Evolutionary conservation across 2,329 filamentous ascomycete genomes (phyloP), one percentile per base, ranked within the genome.

Genomic region (Sporothrix luriei): DNA sequence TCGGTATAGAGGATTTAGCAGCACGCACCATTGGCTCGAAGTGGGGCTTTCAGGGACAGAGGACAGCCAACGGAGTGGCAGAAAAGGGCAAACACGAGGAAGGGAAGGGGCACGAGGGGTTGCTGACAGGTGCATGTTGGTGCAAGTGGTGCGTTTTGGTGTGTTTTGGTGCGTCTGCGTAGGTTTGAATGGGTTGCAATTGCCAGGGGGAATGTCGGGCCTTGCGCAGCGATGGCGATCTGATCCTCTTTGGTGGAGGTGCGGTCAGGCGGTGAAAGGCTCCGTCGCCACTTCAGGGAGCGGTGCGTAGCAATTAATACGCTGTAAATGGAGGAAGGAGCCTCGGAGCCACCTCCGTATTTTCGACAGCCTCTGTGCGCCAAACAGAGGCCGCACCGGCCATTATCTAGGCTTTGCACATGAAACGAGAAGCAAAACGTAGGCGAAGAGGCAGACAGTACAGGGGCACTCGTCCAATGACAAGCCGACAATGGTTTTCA

Each of bases 111-210:
- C 38, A 24, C n/a, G 57, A 46, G 38, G 38, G 52, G 26, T 51
- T 54, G 51, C 46, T 61, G 38, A 43, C 57, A 61, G 57, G 10
- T 46, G 57, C 57, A 33, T 61, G 26, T 61, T n/a, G 33, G 33
- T 33, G 33, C 33, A 33, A 7, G 9, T 33, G 33, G 33, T 33
- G 33, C 29, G 29, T 33, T 33, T 33, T 33, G 26, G 33, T 33
- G 33, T 6, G 29, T 33, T 33, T 33, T 33, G 26, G 10, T 46
- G 57, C 57, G 38, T 61, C 26, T 61, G 14, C 49, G 54, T 46
- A 38, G 49, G 51, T 65, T 66, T 59, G 40, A 33, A 68, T 38
- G 66, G 66, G 66, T 51, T 59, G 54, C 66, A 68, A 43, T 66
- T 4, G 66, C n/a, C 66, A 68, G 43, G 66, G 54, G 54, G 14